phyloP scores from a whole-genome alignment of 257 asterid genomes.

The Cynanchum wilfordii region DNA sequence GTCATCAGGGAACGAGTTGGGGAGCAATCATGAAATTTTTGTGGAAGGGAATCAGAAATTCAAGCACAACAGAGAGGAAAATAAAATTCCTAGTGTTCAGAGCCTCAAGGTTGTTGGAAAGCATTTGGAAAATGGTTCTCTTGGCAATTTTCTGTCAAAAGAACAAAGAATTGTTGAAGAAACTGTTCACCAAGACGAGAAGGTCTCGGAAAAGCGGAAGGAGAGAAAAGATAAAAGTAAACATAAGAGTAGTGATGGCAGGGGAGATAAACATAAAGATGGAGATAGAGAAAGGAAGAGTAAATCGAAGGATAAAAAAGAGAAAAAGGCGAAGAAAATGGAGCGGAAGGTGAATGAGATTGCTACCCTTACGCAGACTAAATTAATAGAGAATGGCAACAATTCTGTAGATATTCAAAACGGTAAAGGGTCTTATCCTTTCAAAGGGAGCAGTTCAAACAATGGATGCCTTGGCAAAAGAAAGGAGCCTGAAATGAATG shows the following conservation, averaged over 20 bases:
- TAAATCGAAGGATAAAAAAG: conserved; percentile 36
- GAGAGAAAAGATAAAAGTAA: conserved; percentile 30
- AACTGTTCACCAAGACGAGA: conserved; percentile 19
- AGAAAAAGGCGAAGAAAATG: conserved; percentile 32
- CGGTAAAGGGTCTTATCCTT: conserved; percentile 21
- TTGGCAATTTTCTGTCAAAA: conserved; percentile 22
- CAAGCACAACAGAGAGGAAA: conserved; percentile 26
- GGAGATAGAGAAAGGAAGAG: conserved; percentile 30
- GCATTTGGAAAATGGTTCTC: conserved; percentile 28
- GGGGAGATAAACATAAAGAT: conserved; percentile 27
- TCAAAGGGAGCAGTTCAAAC: conserved; percentile 25
- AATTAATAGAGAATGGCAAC: conserved; percentile 25
- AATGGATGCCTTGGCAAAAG: conserved; percentile 34
- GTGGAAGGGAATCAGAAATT: conserved; percentile 18
- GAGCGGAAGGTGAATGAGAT: conserved; percentile 20
- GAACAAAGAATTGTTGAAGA: conserved; percentile 26
- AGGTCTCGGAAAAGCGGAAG: conserved; percentile 25
- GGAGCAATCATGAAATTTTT: conserved; percentile 17
- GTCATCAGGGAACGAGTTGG: conserved; percentile 22
- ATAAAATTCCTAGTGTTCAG: conserved; percentile 26
- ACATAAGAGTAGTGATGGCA: conserved; percentile 16
- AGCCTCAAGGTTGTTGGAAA: conserved; percentile 19
- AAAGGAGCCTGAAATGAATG: conserved; percentile 38
- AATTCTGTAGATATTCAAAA: conserved; percentile 23
- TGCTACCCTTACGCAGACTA: conserved; percentile 20